Evolutionary conservation across 148 eudicot genomes (phyloP).

Genomic region (Talinum fruticosum): DNA sequence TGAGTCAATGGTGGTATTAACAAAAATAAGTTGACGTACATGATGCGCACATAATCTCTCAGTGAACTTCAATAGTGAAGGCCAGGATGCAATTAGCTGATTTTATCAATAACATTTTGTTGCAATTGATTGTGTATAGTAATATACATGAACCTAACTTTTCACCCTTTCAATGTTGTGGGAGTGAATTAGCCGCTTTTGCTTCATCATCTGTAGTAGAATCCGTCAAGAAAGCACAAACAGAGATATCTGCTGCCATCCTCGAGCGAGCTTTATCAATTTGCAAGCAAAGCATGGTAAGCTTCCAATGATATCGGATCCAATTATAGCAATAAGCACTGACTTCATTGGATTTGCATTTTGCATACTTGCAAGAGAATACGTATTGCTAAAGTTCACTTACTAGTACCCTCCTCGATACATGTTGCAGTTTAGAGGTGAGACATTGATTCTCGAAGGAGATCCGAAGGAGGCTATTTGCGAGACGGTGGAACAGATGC

Average conservation of each 20-base stretch:
- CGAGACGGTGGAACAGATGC: slow-evolving; percentile 51
- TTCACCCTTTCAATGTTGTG: not conserved
- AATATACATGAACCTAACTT: not conserved
- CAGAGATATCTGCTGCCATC: slow-evolving; percentile 40
- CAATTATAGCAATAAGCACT: not conserved
- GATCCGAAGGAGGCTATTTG: slow-evolving; percentile 68
- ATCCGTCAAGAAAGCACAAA: slow-evolving; percentile 53
- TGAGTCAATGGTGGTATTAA: no score
- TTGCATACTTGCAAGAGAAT: not conserved
- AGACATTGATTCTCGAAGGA: slow-evolving; percentile 37
- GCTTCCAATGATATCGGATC: not conserved
- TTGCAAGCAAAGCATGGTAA: slow-evolving; percentile 37
- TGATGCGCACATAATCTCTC: no score
- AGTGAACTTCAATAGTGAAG: no score
- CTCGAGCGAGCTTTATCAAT: slow-evolving; percentile 49
- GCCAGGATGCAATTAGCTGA: not conserved
- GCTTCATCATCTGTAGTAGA: slow-evolving; percentile 44
- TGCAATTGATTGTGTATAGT: not conserved
- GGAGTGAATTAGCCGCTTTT: slow-evolving; percentile 32
- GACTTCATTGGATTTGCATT: not conserved
- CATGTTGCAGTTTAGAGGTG: slow-evolving; percentile 26
- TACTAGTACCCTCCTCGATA: not conserved
- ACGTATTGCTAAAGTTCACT: not conserved
- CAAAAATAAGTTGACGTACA: no score
- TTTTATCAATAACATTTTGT: not conserved